Base-by-base conservation (phyloP, 2,329 filamentous ascomycete species). In the Lecanicillium sp. region DNA sequence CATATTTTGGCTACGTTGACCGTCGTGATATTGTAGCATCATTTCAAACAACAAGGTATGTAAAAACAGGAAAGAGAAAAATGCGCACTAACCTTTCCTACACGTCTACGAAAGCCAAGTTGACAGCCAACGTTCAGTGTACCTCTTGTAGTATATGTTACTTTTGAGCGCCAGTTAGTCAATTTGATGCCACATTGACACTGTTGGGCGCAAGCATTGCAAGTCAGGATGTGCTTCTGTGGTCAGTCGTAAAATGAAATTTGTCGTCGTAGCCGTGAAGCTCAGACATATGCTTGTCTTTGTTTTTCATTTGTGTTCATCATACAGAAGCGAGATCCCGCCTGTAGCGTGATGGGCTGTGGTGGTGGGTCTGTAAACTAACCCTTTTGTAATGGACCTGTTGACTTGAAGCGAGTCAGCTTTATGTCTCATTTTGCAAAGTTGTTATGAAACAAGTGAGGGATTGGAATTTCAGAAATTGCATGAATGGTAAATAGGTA, bases 281-380 rank as follows among this genome's bases (percentile, higher is more conserved):
- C 87, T 94, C 81, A 74, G 87, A 94, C 86, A 94, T 94, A 94
- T 94, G 86, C 86, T 94, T 94, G 87, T 94, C 86, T 78, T n/a
- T n/a, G 79, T 82, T 67, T 63, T 75, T 73, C 69, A 71, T 76
- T 82, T 87, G 77, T 71, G 62, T 74, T 92, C 85, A 92, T 92
- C 86, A 92, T 78, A 52, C 46, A 52, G 48, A 49, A 45, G 43
- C 29, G 29, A n/a, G n/a, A n/a, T n/a, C n/a, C n/a, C n/a, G n/a
- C n/a, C n/a, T n/a, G n/a, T n/a, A n/a, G n/a, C n/a, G n/a, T n/a
- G n/a, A n/a, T n/a, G n/a, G n/a, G 12, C 18, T 18, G 29, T 13
- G 13, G 33, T 17, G n/a, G 30, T 46, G 37, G 29, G 40, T 40
- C n/a, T 44, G 37, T 28, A 38, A 15, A 39, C 44, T 38, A 41